Percentiles rank a stretch among this genome's conserved stretches.
phyloP scores from a whole-genome alignment of 371 early-diverging fungal species.

The Massospora cicadina region DNA sequence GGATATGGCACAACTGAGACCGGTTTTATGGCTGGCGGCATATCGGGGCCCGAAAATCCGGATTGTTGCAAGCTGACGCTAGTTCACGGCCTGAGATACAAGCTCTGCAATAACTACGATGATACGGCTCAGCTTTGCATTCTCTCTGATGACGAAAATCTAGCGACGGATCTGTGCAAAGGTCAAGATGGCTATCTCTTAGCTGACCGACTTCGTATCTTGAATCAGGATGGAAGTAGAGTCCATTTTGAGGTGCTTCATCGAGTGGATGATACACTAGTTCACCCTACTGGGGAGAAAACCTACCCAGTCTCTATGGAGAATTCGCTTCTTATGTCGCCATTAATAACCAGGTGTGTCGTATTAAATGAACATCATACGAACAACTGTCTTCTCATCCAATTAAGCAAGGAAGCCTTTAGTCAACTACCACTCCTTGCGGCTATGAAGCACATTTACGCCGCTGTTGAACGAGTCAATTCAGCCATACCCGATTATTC shows the following conservation, averaged over 20 bases:
- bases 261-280: slow-evolving; percentile 4
- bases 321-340: neutral
- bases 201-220: neutral
- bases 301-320: slow-evolving; percentile 6
- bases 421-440: neutral
- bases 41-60: neutral
- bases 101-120: neutral
- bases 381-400: neutral
- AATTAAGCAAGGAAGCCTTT: neutral
- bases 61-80: neutral
- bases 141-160: neutral
- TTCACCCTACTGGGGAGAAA: slow-evolving; percentile 9
- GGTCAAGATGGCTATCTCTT: neutral
- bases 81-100: neutral
- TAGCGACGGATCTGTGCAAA: neutral
- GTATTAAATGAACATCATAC: neutral
- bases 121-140: neutral
- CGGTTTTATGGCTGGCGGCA: neutral
- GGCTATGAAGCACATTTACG: neutral
- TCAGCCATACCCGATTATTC: slow-evolving; percentile 18
- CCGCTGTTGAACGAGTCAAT: slow-evolving; percentile 17
- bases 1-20: neutral
- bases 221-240: neutral
- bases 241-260: neutral
- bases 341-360: neutral